Evolutionary conservation across 352 stramenopile species (phyloP), one percentile per base, ranked within the genome.

Genomic region (Saprolegnia parasitica): DNA sequence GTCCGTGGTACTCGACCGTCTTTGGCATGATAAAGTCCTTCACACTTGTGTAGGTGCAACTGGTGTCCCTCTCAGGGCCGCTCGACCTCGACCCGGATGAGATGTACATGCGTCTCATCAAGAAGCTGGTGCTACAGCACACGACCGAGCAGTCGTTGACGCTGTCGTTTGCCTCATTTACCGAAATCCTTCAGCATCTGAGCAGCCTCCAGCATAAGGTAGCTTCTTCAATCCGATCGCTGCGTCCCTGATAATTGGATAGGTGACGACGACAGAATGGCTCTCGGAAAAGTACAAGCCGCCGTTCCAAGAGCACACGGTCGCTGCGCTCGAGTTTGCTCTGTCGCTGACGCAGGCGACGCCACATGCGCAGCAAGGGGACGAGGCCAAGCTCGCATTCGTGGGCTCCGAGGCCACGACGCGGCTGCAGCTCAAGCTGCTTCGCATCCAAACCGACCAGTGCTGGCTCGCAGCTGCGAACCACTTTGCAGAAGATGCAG

Each of bases 91-190:
- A 92, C 21, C 73, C 78, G 0, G 83, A 93, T 61, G 83, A 93
- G 58, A 29, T 91, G 20, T 76, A 88, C 64, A 92, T 93, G 75
- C 55, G 91, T 32, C 70, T 91, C 21, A 57, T 93, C 13, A 91
- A 90, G 58, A 88, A 82, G 47, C 79, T 91, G 72, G 76, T 93
- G 20, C 57, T 73, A 49, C 47, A 18, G 6, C 32, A 58, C 20
- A 64, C 10, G 8, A 40, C 63, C 13, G 35, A 60, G 24, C 13
- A 15, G 35, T 60, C 52, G 35, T 18, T 60, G 64, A 68, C 67
- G 50, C 39, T 70, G 24, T 26, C 63, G 8, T 70, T 70, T 61
- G 63, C 47, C 1, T 52, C n/a, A 13, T 70, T 70, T 26, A 37
- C 42, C 13, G 54, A 46, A 20, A 32, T 70, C 32, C 50, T 70